Percentiles rank a stretch among this genome's conserved stretches.
phyloP scores from a whole-genome alignment of 192 early-diverging fungal genomes.

The Backusella macrospora region DNA sequence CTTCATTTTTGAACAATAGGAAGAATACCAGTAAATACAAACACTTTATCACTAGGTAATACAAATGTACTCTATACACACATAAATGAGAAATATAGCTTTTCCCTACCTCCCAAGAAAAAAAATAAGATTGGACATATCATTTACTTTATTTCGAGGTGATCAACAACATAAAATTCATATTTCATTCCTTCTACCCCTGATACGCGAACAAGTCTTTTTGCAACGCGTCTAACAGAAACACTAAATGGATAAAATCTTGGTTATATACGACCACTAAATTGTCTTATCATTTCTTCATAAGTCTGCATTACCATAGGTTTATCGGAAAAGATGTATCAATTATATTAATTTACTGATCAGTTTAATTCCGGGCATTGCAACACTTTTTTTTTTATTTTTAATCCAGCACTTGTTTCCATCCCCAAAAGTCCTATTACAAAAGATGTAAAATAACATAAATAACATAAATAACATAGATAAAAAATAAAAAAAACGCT shows the following conservation, averaged over 20 bases:
- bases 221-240: conserved; percentile 73
- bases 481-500: no score
- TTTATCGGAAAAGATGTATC: background rate
- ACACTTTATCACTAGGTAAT: conserved; percentile 92
- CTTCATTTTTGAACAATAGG: conserved; percentile 70
- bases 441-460: no score
- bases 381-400: no score
- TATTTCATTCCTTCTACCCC: conserved; percentile 75
- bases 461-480: no score
- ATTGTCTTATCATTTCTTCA: conserved; percentile 66
- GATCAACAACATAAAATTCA: conserved; percentile 92
- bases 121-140: background rate
- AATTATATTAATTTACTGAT: no score
- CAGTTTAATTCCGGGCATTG: no score
- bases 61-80: conserved; percentile 76
- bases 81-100: background rate
- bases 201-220: conserved; percentile 67
- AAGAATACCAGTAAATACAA: conserved; percentile 96
- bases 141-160: conserved; percentile 70
- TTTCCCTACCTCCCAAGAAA: no score
- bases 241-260: conserved; percentile 57
- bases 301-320: conserved; percentile 75
- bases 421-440: no score
- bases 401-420: no score
- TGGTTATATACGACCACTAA: conserved; percentile 69